These are phyloP conservation scores for Phialemoniopsis sp. DNA, from an alignment of 2,329 filamentous ascomycete species.

Conservation along the genomic window DNA sequence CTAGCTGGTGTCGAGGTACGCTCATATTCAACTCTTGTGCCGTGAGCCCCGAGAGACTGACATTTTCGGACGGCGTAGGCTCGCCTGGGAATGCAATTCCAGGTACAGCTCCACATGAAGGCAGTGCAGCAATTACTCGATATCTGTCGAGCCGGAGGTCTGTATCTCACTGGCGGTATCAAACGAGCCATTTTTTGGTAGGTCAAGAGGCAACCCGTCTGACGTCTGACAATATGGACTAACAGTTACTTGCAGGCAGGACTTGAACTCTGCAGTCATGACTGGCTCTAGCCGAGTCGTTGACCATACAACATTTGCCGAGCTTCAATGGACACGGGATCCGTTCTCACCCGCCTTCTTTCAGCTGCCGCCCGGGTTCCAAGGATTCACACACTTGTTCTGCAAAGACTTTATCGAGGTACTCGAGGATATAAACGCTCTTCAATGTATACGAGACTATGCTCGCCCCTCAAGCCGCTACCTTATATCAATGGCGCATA, in stretches of 20 bases:
- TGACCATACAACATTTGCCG: constrained; percentile 33
- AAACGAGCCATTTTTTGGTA: constrained; percentile 42
- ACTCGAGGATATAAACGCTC: constrained; percentile 29
- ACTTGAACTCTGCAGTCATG: constrained; percentile 33
- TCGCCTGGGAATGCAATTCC: constrained; percentile 23
- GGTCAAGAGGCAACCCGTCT: neutral
- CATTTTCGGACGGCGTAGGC: constrained; percentile 20
- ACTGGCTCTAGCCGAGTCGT: constrained; percentile 31
- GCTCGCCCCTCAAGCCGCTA: constrained; percentile 11
- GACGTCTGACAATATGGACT: neutral
- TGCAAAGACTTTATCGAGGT: constrained; percentile 24
- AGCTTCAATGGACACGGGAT: constrained; percentile 33
- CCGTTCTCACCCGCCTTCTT: constrained; percentile 20
- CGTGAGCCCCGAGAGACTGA: constrained; percentile 3
- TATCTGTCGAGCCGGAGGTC: constrained; percentile 18
- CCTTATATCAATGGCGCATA: constrained; percentile 18
- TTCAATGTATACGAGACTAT: constrained; percentile 30
- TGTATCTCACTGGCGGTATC: constrained; percentile 28
- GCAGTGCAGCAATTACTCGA: constrained; percentile 29
- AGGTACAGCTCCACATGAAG: constrained; percentile 36
- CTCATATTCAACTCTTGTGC: neutral
- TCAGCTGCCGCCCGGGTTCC: constrained; percentile 27
- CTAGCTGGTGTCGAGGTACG: constrained; percentile 35
- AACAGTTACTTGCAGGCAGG: constrained; percentile 26
- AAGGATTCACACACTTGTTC: constrained; percentile 15